Conservation (phyloP, 371 early-diverging fungal species). For the Zopfochytrium polystomum region DNA sequence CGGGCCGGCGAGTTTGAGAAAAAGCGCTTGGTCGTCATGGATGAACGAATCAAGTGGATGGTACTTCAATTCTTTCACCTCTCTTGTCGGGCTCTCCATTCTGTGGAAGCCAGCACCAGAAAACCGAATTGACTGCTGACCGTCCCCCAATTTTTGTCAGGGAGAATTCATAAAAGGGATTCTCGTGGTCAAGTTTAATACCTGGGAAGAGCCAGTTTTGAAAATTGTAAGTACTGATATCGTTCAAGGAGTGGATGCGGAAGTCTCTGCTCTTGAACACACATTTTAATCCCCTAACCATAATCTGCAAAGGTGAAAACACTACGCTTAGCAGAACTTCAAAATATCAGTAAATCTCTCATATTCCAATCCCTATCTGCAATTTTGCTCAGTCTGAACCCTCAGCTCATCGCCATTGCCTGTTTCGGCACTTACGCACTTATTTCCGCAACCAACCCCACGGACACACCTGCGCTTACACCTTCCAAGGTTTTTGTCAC, state of each 20-base stretch:
- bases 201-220: conserved; percentile 4
- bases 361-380: conserved; percentile 9
- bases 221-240: neutral
- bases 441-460: neutral
- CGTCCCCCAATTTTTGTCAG: too few species aligned
- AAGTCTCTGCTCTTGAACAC: neutral
- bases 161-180: conserved; percentile 17
- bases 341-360: conserved; percentile 7
- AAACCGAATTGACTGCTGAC: too few species aligned
- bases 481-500: conserved; percentile 11
- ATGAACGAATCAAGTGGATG: conserved; percentile 14
- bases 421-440: conserved; percentile 19
- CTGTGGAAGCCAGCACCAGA: too few species aligned
- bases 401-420: conserved; percentile 15
- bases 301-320: conserved; percentile 10
- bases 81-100: too few species aligned
- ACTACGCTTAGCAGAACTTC: conserved; percentile 14
- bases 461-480: conserved; percentile 8
- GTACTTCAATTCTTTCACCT: too few species aligned
- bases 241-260: too few species aligned
- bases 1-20: conserved; percentile 6
- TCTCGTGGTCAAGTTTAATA: conserved; percentile 18
- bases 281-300: too few species aligned
- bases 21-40: conserved; percentile 14
- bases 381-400: conserved; percentile 9